Evolutionary conservation across 2,329 filamentous ascomycete species (phyloP).

Genomic region (Fusarium hostae): DNA sequence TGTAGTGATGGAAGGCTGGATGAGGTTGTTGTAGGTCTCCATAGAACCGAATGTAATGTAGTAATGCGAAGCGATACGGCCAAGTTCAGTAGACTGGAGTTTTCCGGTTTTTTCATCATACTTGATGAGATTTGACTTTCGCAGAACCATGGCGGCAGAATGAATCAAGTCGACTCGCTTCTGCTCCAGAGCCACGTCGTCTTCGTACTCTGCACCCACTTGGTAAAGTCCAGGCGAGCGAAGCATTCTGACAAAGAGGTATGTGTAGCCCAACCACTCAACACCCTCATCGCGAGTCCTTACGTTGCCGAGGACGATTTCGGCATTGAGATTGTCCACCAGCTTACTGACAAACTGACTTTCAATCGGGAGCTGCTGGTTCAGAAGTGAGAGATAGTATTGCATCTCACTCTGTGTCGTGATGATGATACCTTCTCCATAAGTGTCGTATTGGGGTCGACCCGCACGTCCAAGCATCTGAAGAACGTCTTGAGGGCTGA

Average conservation of each 20-base stretch:
- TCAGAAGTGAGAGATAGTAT: conserved; percentile 95
- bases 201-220: conserved; percentile 94
- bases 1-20: conserved; percentile 90
- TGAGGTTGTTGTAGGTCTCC: conserved; percentile 95
- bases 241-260: conserved; percentile 97
- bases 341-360: conserved; percentile 94
- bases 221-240: conserved; percentile 94
- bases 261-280: conserved; percentile 99
- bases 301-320: conserved; percentile 93
- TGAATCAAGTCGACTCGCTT: conserved; percentile 98
- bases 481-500: conserved; percentile 96
- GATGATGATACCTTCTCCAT: conserved; percentile 98
- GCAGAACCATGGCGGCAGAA: conserved; percentile 87
- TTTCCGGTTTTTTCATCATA: conserved; percentile 95
- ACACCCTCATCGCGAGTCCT: conserved; percentile 93
- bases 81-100: conserved; percentile 91
- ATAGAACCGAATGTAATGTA: conserved; percentile 98
- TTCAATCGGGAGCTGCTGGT: conserved; percentile 97
- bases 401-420: conserved; percentile 95
- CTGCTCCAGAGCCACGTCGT: conserved; percentile 91
- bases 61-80: conserved; percentile 96
- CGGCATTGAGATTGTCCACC: conserved; percentile 95
- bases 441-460: conserved; percentile 95
- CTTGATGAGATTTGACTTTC: conserved; percentile 89
- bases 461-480: conserved; percentile 99